These are phyloP conservation scores for Auxenochlorella protothecoides DNA, from an alignment of 139 green algal species.

Conservation along the genomic window DNA sequence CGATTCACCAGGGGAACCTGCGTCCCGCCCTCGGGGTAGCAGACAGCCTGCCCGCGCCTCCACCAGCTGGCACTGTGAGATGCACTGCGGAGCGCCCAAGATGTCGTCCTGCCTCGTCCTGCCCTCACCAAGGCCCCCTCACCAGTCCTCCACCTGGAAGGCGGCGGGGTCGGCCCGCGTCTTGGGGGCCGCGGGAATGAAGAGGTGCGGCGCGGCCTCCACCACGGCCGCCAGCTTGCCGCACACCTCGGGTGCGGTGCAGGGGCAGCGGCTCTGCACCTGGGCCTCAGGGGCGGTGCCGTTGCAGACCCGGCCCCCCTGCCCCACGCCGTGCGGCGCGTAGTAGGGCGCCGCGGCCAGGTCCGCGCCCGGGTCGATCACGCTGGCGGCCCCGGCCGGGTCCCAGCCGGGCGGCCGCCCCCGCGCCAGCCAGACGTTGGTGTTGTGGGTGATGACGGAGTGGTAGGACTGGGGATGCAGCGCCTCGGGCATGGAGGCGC, in stretches of 20 bases:
- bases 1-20: too few relatives aligned
- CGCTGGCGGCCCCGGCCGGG: not conserved
- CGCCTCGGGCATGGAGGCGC: not conserved
- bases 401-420: not conserved
- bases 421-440: not conserved
- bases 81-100: too few relatives aligned
- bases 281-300: not conserved
- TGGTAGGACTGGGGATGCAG: not conserved
- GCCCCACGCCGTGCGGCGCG: not conserved
- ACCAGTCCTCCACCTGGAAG: too few relatives aligned
- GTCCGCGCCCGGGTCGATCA: not conserved
- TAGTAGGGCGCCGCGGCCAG: not conserved
- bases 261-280: not conserved
- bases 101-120: too few relatives aligned
- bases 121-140: too few relatives aligned
- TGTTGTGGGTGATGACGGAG: not conserved
- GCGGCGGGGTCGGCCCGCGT: too few relatives aligned
- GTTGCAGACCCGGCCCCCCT: not conserved
- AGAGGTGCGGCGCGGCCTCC: too few relatives aligned
- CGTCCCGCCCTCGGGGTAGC: too few relatives aligned
- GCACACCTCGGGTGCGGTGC: not conserved
- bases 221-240: too few relatives aligned
- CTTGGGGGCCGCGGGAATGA: too few relatives aligned
- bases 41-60: too few relatives aligned
- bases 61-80: too few relatives aligned